Conservation (phyloP, 2,329 filamentous ascomycete species). For the Nothopassalora personata region DNA sequence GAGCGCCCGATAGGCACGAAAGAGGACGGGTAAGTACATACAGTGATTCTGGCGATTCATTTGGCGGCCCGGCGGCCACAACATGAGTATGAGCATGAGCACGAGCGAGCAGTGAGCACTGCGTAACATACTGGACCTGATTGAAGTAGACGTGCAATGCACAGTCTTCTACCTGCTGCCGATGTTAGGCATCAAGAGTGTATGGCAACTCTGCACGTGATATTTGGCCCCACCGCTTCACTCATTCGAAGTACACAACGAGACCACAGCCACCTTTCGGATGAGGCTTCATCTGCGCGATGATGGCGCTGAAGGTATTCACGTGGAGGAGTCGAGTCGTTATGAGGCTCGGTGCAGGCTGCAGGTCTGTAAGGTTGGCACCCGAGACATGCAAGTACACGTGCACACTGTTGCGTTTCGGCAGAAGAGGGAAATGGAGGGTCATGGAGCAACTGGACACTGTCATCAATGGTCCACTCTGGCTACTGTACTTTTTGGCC, state of each 20-base stretch:
- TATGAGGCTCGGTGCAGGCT: not conserved
- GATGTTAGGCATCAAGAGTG: not conserved
- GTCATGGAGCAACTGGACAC: slow-evolving; percentile 9
- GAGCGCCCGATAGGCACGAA: slow-evolving; percentile 64
- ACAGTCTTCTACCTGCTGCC: not conserved
- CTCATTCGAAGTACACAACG: not conserved
- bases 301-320: not conserved
- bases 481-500: slow-evolving; percentile 15
- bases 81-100: slow-evolving; percentile 13
- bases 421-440: slow-evolving; percentile 5
- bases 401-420: slow-evolving; percentile 22
- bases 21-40: slow-evolving; percentile 76
- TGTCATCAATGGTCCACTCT: slow-evolving; percentile 10
- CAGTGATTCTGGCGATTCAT: not conserved
- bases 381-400: not conserved
- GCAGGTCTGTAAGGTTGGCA: not conserved
- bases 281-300: not conserved
- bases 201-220: not conserved
- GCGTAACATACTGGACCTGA: not conserved
- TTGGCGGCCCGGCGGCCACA: not conserved
- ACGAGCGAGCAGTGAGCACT: not conserved
- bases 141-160: not conserved
- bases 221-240: not conserved
- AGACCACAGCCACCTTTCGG: not conserved
- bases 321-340: not conserved